A percentile compares a stretch with the other conserved stretches of the same genome.
Evolutionary conservation across 2,329 filamentous ascomycete genomes (phyloP).

Genomic region (Claviceps humidiphila): DNA sequence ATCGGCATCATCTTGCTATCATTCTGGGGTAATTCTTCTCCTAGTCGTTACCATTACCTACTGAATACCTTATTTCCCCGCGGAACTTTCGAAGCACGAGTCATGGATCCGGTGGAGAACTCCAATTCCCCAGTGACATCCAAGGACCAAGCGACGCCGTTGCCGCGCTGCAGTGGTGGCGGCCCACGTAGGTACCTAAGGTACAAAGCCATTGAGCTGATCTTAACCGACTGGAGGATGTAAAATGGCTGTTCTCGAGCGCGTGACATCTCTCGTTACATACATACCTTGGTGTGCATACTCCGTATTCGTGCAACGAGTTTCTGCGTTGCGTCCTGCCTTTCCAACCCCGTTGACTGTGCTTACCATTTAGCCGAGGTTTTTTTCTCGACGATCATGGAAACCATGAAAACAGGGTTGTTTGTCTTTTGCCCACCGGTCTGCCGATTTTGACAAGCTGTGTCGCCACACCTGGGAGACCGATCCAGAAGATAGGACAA

Average conservation of each 20-base stretch:
- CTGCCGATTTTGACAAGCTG: no score
- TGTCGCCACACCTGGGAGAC: no score
- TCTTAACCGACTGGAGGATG: neutral
- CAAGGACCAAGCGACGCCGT: neutral
- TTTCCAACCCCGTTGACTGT: neutral
- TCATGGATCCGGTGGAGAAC: neutral
- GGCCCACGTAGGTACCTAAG: no score
- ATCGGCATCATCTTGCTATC: neutral
- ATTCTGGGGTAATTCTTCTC: neutral
- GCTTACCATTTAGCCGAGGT: neutral
- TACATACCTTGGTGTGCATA: no score
- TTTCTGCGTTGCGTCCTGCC: neutral
- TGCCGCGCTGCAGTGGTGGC: neutral
- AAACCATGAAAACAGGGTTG: neutral
- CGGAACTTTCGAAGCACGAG: neutral
- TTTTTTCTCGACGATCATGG: no score
- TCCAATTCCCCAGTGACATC: constrained; percentile 1
- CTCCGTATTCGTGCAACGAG: no score
- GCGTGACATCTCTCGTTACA: neutral
- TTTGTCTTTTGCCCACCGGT: neutral
- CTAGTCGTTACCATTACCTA: neutral
- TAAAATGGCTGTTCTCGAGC: neutral
- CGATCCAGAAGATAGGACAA: neutral
- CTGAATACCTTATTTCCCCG: neutral
- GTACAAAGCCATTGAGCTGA: neutral